A percentile compares a stretch with the other conserved stretches of the same genome.
Evolutionary conservation across 495 filamentous ascomycete species (phyloP).

Genomic region (Daldinia decipiens): DNA sequence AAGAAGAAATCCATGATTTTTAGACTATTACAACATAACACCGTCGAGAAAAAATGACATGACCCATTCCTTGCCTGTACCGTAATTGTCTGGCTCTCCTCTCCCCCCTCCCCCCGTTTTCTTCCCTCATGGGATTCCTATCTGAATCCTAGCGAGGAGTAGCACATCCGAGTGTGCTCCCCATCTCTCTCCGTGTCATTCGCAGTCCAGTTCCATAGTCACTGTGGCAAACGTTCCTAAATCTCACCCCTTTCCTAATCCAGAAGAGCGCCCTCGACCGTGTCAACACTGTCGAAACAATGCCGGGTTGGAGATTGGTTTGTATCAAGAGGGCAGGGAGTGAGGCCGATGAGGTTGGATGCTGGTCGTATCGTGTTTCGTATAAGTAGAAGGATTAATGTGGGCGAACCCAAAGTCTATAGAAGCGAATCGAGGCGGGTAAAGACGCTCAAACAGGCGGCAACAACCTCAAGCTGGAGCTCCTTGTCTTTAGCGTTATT

Average conservation of each 20-base stretch:
- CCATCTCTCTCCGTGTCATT: constrained; percentile 5
- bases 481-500: constrained; percentile 88
- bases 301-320: constrained; percentile 10
- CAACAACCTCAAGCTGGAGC: constrained; percentile 95
- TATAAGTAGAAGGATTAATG: constrained; percentile 22
- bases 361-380: constrained; percentile 28
- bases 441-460: constrained; percentile 95
- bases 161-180: constrained; percentile 3
- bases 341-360: constrained; percentile 17
- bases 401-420: constrained; percentile 54
- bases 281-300: constrained; percentile 5
- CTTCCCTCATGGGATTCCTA: constrained; percentile 5
- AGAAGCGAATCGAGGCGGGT: constrained; percentile 94
- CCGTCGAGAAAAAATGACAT: constrained; percentile 40
- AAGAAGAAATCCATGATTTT: constrained; percentile 43
- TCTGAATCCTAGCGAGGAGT: constrained; percentile 11
- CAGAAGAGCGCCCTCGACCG: constrained; percentile 18
- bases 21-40: constrained; percentile 42
- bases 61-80: constrained; percentile 31
- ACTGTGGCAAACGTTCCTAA: constrained; percentile 18
- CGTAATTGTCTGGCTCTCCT: constrained; percentile 9
- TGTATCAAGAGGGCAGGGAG: constrained; percentile 15
- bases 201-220: background rate
- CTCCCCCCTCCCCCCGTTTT: constrained; percentile 1
- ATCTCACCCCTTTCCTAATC: constrained; percentile 25